These are phyloP conservation scores for Guyanaporus albipodus DNA, from an alignment of 768 basidiomycete genomes.

Conservation along the genomic window DNA sequence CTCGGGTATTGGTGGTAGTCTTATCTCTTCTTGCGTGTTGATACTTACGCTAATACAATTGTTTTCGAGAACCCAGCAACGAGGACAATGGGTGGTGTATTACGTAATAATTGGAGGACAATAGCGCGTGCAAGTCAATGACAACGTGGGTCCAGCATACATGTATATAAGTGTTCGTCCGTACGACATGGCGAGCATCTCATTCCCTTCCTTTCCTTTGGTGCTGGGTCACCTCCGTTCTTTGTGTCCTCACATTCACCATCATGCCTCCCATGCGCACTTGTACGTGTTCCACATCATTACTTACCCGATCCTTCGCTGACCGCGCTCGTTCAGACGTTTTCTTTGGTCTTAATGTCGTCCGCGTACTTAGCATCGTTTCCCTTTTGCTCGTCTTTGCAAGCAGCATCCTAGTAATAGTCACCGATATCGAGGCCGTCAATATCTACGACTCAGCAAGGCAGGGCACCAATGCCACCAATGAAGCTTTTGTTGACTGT, in stretches of 20 bases:
- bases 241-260: conserved; percentile 9
- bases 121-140: conserved; percentile 22
- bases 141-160: conserved; percentile 5
- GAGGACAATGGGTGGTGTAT: conserved; percentile 23
- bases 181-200: not conserved
- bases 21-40: not conserved
- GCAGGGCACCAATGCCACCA: conserved; percentile 29
- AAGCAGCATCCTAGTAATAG: conserved; percentile 71
- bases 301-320: not conserved
- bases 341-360: conserved; percentile 76
- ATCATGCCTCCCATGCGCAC: conserved; percentile 35
- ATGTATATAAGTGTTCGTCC: conserved; percentile 22
- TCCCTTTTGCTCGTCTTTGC: conserved; percentile 76
- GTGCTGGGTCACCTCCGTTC: conserved; percentile 32
- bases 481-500: conserved; percentile 43
- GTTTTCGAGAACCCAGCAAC: conserved; percentile 6
- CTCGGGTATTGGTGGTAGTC: conserved; percentile 1
- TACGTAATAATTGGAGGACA: conserved; percentile 29
- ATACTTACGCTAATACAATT: conserved; percentile 1
- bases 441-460: conserved; percentile 54
- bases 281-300: conserved; percentile 35
- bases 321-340: conserved; percentile 34
- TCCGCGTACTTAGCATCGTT: conserved; percentile 77
- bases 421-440: conserved; percentile 70
- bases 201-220: conserved; percentile 15